Percentiles rank a stretch among this genome's conserved stretches.
These are phyloP conservation scores for Curvularia hawaiiensis DNA, from an alignment of 2,329 filamentous ascomycete genomes.

Conservation along the genomic window DNA sequence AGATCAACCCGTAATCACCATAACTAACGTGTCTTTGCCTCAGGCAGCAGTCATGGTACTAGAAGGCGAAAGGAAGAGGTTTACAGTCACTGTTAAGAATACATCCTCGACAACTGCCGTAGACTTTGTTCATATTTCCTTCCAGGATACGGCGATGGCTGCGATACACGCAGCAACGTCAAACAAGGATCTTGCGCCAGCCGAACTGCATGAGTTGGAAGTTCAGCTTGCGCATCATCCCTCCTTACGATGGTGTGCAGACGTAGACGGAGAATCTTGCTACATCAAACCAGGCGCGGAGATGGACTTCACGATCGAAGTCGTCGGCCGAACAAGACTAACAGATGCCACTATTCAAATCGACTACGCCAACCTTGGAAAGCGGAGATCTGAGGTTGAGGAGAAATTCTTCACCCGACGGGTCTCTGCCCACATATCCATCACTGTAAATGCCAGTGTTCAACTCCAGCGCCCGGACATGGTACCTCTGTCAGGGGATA, in stretches of 20 bases:
- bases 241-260: constrained; percentile 59
- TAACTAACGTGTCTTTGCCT: constrained; percentile 77
- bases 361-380: constrained; percentile 83
- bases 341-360: constrained; percentile 80
- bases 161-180: constrained; percentile 75
- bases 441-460: constrained; percentile 91
- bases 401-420: constrained; percentile 84
- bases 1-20: constrained; percentile 75
- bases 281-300: constrained; percentile 71
- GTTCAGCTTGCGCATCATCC: constrained; percentile 74
- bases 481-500: constrained; percentile 70
- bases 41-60: constrained; percentile 91
- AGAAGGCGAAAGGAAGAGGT: constrained; percentile 81
- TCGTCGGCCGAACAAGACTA: constrained; percentile 84
- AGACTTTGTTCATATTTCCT: constrained; percentile 85
- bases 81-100: constrained; percentile 82
- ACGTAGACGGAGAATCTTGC: constrained; percentile 52
- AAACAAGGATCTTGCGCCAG: constrained; percentile 76
- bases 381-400: constrained; percentile 67
- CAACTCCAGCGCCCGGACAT: constrained; percentile 82
- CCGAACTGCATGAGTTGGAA: constrained; percentile 86
- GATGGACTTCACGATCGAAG: constrained; percentile 78
- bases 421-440: constrained; percentile 76
- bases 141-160: constrained; percentile 83
- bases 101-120: constrained; percentile 71